Evolutionary conservation across 2,329 filamentous ascomycete species (phyloP), one percentile per base, ranked within the genome.

Genomic region (Periconia sp.): DNA sequence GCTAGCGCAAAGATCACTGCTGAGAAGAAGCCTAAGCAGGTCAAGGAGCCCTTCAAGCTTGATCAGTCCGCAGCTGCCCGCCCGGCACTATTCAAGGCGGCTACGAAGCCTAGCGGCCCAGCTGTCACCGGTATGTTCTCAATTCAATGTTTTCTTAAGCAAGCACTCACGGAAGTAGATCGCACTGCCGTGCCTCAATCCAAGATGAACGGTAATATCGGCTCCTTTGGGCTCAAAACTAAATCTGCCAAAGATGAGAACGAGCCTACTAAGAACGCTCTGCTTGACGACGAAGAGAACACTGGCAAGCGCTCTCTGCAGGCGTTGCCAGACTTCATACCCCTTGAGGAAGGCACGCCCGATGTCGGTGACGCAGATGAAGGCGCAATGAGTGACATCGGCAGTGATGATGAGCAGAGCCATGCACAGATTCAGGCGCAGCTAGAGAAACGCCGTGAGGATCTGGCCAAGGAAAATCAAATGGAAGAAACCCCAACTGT

Each of bases 231-330:
- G 2, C 84, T 97, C 32, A 80, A 79, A 46, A 74, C 81, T 29
- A 77, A 78, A 37, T 71, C 75, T 35, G 89, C 90, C 39, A 70
- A 69, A 16, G 86, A 89, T 37, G 90, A 88, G 61, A 69, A 80
- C 3, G 77, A 82, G 4, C 77, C 82, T 15, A 90, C 89, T 63
- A 86, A 86, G 56, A 90, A 88, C 48, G 77, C 95, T 16, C 85
- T 91, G 57, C 85, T 96, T 57, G 92, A 88, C 48, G 92, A 96
- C 62, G 92, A 96, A 59, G 89, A 95, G 60, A 86, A 84, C 22
- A 87, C 86, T 2, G 85, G 88, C 63, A 88, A 91, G 67, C 96
- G 95, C 74, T 67, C 57, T 34, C 82, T 99, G 54, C 90, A 90
- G 65, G 94, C 92, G 73, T 84, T 99, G 48, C 92, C 92, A 44